These are phyloP conservation scores for Fusarium tuaranense DNA, from an alignment of 2,329 filamentous ascomycete genomes.

Conservation along the genomic window DNA sequence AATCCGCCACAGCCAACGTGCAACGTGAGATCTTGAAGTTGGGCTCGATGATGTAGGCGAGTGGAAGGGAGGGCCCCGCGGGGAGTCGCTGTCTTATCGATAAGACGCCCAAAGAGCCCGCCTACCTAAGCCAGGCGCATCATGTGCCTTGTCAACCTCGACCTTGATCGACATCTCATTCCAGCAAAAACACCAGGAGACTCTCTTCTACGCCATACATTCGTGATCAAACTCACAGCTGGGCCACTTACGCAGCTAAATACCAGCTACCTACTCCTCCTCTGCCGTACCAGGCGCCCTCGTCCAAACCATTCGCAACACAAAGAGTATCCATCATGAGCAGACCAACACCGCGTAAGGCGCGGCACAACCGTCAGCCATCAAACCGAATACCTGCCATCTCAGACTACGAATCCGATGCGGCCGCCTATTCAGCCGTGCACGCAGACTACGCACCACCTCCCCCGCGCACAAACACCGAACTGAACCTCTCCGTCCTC, in stretches of 20 bases:
- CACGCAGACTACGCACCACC: conserved; percentile 55
- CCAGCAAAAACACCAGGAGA: background rate
- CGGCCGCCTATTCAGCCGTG: conserved; percentile 52
- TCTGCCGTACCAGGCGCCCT: background rate
- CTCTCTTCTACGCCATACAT: background rate
- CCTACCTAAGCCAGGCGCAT: conserved; percentile 18
- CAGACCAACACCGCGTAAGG: conserved; percentile 55
- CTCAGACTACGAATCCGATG: conserved; percentile 77
- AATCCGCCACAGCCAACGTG: conserved; percentile 18
- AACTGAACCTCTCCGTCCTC: conserved; percentile 89
- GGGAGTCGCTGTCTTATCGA: conserved; percentile 46
- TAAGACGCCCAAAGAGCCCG: conserved; percentile 36
- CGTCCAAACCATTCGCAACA: conserved; percentile 10
- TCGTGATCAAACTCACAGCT: background rate
- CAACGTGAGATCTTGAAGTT: conserved; percentile 29
- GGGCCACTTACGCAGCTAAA: background rate
- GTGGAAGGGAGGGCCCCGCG: conserved; percentile 19
- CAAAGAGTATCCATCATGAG: conserved; percentile 54
- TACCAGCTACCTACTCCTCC: background rate
- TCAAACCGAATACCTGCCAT: conserved; percentile 55
- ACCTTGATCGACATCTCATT: background rate
- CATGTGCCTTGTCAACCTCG: conserved; percentile 31
- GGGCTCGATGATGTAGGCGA: conserved; percentile 36
- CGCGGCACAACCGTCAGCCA: conserved; percentile 55
- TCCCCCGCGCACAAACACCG: conserved; percentile 78